Percentiles rank a stretch among this genome's conserved stretches.
phyloP scores from a whole-genome alignment of 345 rosid species.

The Barbarea vulgaris region DNA sequence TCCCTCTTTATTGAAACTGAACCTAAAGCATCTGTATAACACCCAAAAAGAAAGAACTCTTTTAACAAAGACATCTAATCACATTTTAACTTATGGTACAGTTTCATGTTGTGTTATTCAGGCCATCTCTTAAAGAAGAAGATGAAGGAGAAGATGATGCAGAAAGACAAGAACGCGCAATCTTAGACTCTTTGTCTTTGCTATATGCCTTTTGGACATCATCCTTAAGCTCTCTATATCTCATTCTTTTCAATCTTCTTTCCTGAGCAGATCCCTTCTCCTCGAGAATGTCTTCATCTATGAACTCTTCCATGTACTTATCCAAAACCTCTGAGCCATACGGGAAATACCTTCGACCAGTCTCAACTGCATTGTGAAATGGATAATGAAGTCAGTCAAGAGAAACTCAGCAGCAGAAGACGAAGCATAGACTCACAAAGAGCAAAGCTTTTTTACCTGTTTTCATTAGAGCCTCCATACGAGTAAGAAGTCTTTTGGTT shows the following conservation, averaged over 20 bases:
- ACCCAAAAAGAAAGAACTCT: constrained; percentile 1
- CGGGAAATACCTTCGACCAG: constrained; percentile 88
- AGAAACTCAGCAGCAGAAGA: neutral
- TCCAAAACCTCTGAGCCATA: constrained; percentile 87
- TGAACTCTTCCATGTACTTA: constrained; percentile 66
- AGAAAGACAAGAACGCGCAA: constrained; percentile 56
- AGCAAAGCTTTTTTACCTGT: constrained; percentile 56
- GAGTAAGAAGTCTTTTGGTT: constrained; percentile 63
- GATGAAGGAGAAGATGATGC: constrained; percentile 72
- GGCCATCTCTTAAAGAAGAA: constrained; percentile 42
- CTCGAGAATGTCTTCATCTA: constrained; percentile 81
- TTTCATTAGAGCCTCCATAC: constrained; percentile 85
- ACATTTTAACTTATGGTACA: constrained; percentile 4
- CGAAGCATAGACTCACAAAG: neutral
- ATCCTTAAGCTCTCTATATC: constrained; percentile 89
- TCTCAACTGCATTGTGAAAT: constrained; percentile 65
- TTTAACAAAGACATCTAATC: constrained; percentile 23
- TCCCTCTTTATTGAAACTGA: constrained; percentile 29
- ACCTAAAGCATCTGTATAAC: constrained; percentile 26
- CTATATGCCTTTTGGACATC: constrained; percentile 85
- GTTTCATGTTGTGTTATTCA: constrained; percentile 29
- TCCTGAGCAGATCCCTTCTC: constrained; percentile 71
- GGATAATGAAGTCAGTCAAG: neutral
- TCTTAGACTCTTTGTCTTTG: constrained; percentile 75
- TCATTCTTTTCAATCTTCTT: constrained; percentile 61